Evolutionary conservation across 176 grass and related monocot genomes (phyloP), one percentile per base, ranked within the genome.

Genomic region (Panicum miliaceum): DNA sequence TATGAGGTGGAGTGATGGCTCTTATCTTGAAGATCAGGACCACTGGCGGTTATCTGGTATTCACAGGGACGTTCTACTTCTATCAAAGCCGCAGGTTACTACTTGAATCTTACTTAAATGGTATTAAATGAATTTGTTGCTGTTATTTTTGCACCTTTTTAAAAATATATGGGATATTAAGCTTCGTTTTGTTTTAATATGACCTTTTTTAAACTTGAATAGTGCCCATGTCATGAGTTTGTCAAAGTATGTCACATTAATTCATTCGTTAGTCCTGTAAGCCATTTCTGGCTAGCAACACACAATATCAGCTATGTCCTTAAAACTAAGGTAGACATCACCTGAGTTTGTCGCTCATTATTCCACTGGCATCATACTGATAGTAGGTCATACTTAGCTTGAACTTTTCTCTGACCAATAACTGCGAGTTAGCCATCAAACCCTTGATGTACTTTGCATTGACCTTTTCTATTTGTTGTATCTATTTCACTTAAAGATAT

Each of bases 1-100:
- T 20, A 92, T 98, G 89, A 92, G 96, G 78, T 98, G 96, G 96
- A 98, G 96, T 79, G 93, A 93, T 85, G 96, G 96, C 53, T 95
- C 96, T 40, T 98, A 98, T 93, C 87, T 98, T 47, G 96, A 98
- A 90, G 96, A 98, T 89, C 96, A 98, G 80, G 96, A 98, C 25
- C 96, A 98, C 81, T 98, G 96, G 96, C 85, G 93, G 96, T 36
- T 95, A 25, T 98, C 96, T 75, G 96, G 96, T 83, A 98, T 98
- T 94, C 96, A 95, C 54, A 81, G 96, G 73, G 96, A 98, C 86
- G 93, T 98, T 59, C 73, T 98, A 37, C 86, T 98, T 82, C 43
- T 98, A 18, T 95, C 96, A 88, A 98, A 98, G 52, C 93, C 91
- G 84, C 87, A 95, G 96, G 96, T 98, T 92, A 59, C 35, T 73